Base-by-base conservation (phyloP, 2,329 filamentous ascomycete genomes). In the Ophiostoma sp. region DNA sequence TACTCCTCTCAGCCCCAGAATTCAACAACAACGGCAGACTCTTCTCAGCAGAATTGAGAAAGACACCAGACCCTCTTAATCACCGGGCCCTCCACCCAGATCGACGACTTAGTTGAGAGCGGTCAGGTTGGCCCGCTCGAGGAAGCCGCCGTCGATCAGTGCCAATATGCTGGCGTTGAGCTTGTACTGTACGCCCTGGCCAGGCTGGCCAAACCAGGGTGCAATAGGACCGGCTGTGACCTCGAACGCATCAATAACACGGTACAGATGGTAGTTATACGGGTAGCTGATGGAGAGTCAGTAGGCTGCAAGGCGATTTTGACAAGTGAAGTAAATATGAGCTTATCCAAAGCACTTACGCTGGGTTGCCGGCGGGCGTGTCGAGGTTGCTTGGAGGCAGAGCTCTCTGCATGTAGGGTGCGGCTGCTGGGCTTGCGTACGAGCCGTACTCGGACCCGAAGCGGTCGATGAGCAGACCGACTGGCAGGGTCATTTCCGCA, bases 181-280 rank as follows among this genome's bases (percentile, higher is more conserved):
- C 70, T 69, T 69, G 62, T 75, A 75, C 72, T 75, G 76, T 60
- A 80, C 73, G 47, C 82, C 82, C 49, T 81, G 76, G 0, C 82
- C 82, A 0, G 80, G 81, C 75, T 84, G 81, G 8, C 80, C 80
- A 69, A 83, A 84, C 81, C 79, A 83, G 8, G 79, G 76, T 1
- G 79, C 78, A 70, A 84, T 81, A 0, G 81, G 81, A 0, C 82
- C 83, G 8, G 79, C 74, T 0, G 76, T 68, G 0, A 82, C 80
- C 3, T 73, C 72, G 3, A 84, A 76, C 0, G 75, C 71, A 70
- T 76, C 77, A 5, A 74, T 71, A 4, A 84, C 81, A 27, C 77
- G 72, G 73, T 84, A 84, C 0, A 84, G 76, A 66, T 81, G 78
- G 71, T 84, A 84, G 69, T 81, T 82, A 72, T 79, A 82, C 1